Base-by-base conservation (phyloP, 169 alveolate species). In the Theileria annulata region DNA sequence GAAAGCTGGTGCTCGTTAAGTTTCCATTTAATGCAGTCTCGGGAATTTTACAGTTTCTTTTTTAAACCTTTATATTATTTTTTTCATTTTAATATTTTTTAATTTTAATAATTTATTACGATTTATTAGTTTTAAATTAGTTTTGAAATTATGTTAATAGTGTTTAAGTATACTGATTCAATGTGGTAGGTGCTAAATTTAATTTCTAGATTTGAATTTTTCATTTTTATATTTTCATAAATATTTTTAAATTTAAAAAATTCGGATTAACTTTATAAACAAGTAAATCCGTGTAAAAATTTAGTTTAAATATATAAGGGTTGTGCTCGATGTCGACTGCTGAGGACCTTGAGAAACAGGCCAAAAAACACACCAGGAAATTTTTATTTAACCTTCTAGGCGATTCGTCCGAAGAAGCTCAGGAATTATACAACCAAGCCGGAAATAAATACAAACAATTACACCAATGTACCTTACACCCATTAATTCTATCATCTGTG, bases 391-490 rank as follows among this genome's bases (percentile, higher is more conserved):
- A 70, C 17, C 23, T 88, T 27, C 68, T 88, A 17, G 93, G 93
- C 10, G 81, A 87, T 59, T 81, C 60, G 28, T 63, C 68, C 17
- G 93, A 88, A 60, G 91, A 71, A 17, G 92, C 93, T 58, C 91
- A 86, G 68, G 93, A 88, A 51, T 63, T 88, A 19, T 88, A 71
- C 66, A 70, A 67, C 72, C 91, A 85, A 31, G 93, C 93, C 13
- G 93, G 83, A n/a, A 88, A 88, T 71, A 72, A 76, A 35, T 88
- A 77, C 80, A 88, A 88, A 56, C 88, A 80, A 42, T 73, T 71
- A 33, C 68, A 76, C 51, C 70, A 81, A 59, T 88, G 93, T 88
- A 62, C 28, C 63, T 77, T 23, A 42, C 51, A 42, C 51, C 51
- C 15, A 42, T 42, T 2, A 42, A 17, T 8, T 6, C 13, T 25